These are phyloP conservation scores for Erodium chrysanthum DNA, from an alignment of 441 rosid genomes.

Conservation along the genomic window DNA sequence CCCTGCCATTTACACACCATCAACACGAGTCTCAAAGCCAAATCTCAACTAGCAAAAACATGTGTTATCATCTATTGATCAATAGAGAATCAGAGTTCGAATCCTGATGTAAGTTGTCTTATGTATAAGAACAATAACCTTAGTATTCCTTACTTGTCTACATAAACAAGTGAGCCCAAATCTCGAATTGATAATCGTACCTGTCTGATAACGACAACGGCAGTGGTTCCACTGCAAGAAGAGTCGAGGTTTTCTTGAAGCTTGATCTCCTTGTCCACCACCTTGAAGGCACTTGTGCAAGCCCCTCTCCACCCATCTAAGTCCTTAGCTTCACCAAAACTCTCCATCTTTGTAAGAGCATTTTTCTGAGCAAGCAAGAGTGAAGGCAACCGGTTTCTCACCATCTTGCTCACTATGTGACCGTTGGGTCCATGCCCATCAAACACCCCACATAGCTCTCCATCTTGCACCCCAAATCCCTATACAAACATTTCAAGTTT, in stretches of 20 bases:
- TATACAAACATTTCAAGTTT: constrained; percentile 6
- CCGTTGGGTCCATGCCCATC: constrained; percentile 90
- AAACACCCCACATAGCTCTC: constrained; percentile 59
- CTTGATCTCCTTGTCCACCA: constrained; percentile 61
- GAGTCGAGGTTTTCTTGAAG: constrained; percentile 47
- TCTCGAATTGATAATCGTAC: too few relatives aligned
- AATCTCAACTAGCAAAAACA: too few relatives aligned
- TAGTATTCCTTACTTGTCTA: too few relatives aligned
- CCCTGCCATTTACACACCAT: constrained; percentile 28
- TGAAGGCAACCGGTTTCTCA: constrained; percentile 48
- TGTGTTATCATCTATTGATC: too few relatives aligned
- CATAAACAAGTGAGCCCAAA: too few relatives aligned
- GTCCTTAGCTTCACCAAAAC: too few relatives aligned
- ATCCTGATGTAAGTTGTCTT: too few relatives aligned
- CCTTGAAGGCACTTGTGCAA: constrained; percentile 41
- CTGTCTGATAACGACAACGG: constrained; percentile 59
- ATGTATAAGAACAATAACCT: too few relatives aligned
- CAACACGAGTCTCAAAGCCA: too few relatives aligned
- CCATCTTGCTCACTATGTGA: constrained; percentile 55
- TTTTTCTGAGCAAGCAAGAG: constrained; percentile 49
- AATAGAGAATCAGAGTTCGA: too few relatives aligned
- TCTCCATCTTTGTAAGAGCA: constrained; percentile 16
- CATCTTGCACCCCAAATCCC: constrained; percentile 47
- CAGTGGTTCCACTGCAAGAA: constrained; percentile 70
- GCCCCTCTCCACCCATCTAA: constrained; percentile 38